phyloP scores from a whole-genome alignment of 2,329 filamentous ascomycete species.

The Fusarium setosum region DNA sequence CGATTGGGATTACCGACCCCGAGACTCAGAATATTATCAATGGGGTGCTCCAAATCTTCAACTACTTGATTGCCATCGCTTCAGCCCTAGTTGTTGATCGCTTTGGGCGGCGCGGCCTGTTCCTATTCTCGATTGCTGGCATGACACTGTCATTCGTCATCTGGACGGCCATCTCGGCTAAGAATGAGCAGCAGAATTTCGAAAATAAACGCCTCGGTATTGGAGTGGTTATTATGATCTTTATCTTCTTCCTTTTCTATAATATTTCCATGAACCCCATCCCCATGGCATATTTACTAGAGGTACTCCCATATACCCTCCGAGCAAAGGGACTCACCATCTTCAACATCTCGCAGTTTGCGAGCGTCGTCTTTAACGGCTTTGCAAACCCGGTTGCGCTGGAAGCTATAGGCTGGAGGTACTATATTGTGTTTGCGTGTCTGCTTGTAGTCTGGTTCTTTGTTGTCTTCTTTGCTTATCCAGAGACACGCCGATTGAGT shows the following conservation, averaged over 20 bases:
- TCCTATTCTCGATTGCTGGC: constrained; percentile 21
- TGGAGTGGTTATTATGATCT: constrained; percentile 45
- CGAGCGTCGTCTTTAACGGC: constrained; percentile 5
- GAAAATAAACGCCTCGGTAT: constrained; percentile 36
- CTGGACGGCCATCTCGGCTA: constrained; percentile 46
- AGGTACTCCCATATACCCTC: constrained; percentile 62
- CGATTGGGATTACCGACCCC: constrained; percentile 50
- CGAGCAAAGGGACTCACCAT: constrained; percentile 59
- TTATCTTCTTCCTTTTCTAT: constrained; percentile 53
- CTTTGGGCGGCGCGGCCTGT: constrained; percentile 11
- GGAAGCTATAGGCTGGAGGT: constrained; percentile 11
- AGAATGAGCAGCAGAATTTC: constrained; percentile 34
- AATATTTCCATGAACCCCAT: constrained; percentile 65
- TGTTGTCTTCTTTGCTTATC: not conserved
- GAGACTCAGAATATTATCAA: constrained; percentile 54
- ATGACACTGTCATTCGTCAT: constrained; percentile 47
- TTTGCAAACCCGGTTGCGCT: constrained; percentile 12
- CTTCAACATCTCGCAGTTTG: constrained; percentile 17
- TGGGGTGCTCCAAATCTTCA: constrained; percentile 48
- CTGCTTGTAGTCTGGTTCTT: not conserved
- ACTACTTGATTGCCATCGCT: constrained; percentile 47
- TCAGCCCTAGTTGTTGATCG: constrained; percentile 40
- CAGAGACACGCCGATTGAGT: not conserved
- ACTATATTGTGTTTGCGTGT: constrained; percentile 15
- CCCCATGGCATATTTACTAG: constrained; percentile 59